Conservation (phyloP, 1,284 basidiomycete species). For the Paramarasmius palmivorus region DNA sequence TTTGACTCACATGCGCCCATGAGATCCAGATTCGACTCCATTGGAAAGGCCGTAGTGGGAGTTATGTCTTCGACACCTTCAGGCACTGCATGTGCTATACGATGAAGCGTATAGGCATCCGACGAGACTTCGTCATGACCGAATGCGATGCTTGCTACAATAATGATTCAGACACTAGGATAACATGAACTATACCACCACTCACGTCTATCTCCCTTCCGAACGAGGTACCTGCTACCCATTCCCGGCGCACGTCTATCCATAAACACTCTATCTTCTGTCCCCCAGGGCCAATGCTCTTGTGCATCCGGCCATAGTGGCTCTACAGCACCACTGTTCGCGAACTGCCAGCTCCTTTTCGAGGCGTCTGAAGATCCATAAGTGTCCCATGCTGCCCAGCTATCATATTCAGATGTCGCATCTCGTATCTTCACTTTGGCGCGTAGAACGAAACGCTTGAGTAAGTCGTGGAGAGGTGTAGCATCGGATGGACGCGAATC, state of each 20-base stretch:
- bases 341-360: constrained; percentile 51
- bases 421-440: constrained; percentile 86
- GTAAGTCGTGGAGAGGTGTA: constrained; percentile 58
- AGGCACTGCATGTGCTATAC: constrained; percentile 84
- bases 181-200: constrained; percentile 19
- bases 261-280: constrained; percentile 44
- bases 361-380: constrained; percentile 37
- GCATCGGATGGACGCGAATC: constrained; percentile 60
- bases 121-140: constrained; percentile 52
- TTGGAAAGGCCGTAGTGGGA: constrained; percentile 80
- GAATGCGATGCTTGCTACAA: constrained; percentile 52
- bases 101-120: constrained; percentile 75
- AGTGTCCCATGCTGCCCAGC: constrained; percentile 81
- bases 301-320: constrained; percentile 54
- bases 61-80: constrained; percentile 84
- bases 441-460: constrained; percentile 88
- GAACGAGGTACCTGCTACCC: constrained; percentile 72
- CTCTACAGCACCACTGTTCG: constrained; percentile 66
- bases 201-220: constrained; percentile 75
- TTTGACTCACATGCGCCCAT: constrained; percentile 82
- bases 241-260: constrained; percentile 80
- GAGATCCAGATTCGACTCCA: constrained; percentile 92
- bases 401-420: constrained; percentile 72
- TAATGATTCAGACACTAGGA: constrained; percentile 11
- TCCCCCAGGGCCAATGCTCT: constrained; percentile 63